A percentile compares a stretch with the other conserved stretches of the same genome.
Evolutionary conservation across 78 protist species (phyloP).

Genomic region (Carpediemonas membranifera): DNA sequence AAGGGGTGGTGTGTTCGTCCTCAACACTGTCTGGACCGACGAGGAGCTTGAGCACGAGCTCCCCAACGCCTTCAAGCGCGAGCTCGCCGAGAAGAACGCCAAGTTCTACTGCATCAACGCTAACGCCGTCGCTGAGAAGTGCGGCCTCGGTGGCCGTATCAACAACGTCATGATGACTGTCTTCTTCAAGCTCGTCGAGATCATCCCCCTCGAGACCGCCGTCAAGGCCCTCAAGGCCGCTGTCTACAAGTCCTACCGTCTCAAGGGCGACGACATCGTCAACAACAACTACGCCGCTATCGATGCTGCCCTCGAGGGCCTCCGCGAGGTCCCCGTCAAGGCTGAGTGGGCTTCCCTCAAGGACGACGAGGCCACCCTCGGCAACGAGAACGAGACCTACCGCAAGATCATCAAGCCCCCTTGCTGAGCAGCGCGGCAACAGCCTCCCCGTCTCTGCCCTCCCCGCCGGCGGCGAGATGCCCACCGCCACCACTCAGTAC

Average conservation of each 20-base stretch:
- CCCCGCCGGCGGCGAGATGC: slow-evolving; percentile 28
- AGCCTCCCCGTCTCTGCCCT: slow-evolving; percentile 28
- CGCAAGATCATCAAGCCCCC: not conserved
- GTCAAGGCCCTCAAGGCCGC: slow-evolving; percentile 34
- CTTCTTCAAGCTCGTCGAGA: slow-evolving; percentile 49
- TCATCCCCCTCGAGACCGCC: slow-evolving; percentile 44
- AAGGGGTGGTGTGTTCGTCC: slow-evolving; percentile 35
- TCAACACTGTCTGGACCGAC: slow-evolving; percentile 37
- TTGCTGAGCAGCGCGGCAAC: slow-evolving; percentile 26
- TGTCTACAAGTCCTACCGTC: slow-evolving; percentile 30
- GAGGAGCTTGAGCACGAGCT: slow-evolving; percentile 29
- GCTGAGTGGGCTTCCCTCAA: slow-evolving; percentile 6
- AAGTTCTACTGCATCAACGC: too few species aligned
- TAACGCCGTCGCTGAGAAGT: too few species aligned
- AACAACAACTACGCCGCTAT: slow-evolving; percentile 29
- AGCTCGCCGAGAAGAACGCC: too few species aligned
- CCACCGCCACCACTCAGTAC: too few species aligned
- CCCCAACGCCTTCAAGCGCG: slow-evolving; percentile 39
- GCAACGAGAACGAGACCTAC: slow-evolving; percentile 2
- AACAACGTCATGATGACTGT: slow-evolving; percentile 56
- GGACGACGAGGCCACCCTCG: not conserved
- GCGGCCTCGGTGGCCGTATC: too few species aligned
- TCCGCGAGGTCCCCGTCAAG: slow-evolving; percentile 12
- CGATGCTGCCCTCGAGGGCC: slow-evolving; percentile 24
- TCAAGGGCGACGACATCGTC: slow-evolving; percentile 46